Evolutionary conservation across 2,329 filamentous ascomycete genomes (phyloP).

Genomic region (Fusarium decemcellulare): DNA sequence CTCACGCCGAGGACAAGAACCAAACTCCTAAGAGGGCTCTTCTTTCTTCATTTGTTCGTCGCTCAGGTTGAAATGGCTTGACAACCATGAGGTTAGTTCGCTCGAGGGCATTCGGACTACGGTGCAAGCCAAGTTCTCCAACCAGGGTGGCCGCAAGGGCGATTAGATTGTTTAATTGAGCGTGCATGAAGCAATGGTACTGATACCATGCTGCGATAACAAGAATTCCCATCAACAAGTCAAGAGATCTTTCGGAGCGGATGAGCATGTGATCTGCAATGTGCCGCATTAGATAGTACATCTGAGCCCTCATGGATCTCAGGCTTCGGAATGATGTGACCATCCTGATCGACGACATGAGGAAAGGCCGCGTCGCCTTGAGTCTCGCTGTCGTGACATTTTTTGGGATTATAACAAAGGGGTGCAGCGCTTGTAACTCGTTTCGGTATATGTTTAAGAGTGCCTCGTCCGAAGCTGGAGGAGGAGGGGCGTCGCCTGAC

Average conservation of each 20-base stretch:
- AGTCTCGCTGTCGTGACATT: slow-evolving; percentile 55
- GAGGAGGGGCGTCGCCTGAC: slow-evolving; percentile 55
- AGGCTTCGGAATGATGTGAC: slow-evolving; percentile 63
- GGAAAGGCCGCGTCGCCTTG: slow-evolving; percentile 58
- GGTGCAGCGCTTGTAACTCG: slow-evolving; percentile 59
- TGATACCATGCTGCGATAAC: slow-evolving; percentile 67
- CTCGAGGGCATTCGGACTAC: slow-evolving; percentile 57
- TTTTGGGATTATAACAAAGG: slow-evolving; percentile 62
- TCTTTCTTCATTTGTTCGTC: slow-evolving; percentile 65
- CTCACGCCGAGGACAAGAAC: slow-evolving; percentile 68
- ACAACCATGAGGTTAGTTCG: slow-evolving; percentile 59
- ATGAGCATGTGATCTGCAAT: slow-evolving; percentile 65
- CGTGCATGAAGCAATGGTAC: slow-evolving; percentile 67
- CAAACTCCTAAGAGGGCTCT: slow-evolving; percentile 67
- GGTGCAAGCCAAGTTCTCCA: slow-evolving; percentile 63
- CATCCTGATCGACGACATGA: slow-evolving; percentile 65
- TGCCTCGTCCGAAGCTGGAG: slow-evolving; percentile 61
- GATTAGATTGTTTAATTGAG: slow-evolving; percentile 66
- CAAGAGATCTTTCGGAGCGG: slow-evolving; percentile 64
- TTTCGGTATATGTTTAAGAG: slow-evolving; percentile 61
- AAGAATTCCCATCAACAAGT: slow-evolving; percentile 64
- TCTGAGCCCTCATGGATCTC: slow-evolving; percentile 64
- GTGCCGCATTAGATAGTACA: slow-evolving; percentile 62
- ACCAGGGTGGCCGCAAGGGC: slow-evolving; percentile 63
- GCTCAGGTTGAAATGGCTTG: slow-evolving; percentile 53